Percentiles rank a stretch among this genome's conserved stretches.
Evolutionary conservation across 139 green algal genomes (phyloP).

Genomic region (Spirogloea muscicola): DNA sequence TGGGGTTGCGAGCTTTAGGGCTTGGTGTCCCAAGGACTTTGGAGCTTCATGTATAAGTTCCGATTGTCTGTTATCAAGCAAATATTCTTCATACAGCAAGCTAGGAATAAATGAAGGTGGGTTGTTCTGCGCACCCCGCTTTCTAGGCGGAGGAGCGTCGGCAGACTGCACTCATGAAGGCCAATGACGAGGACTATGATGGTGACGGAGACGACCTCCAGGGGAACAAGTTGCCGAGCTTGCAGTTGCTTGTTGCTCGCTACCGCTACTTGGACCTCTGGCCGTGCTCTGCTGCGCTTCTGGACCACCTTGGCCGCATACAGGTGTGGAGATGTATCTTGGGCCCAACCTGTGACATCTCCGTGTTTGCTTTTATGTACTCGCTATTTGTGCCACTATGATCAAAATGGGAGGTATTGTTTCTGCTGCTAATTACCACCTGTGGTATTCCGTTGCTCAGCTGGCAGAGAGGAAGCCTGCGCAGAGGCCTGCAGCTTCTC

Average conservation of each 20-base stretch:
- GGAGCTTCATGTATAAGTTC: too few species aligned
- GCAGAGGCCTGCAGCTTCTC: not conserved
- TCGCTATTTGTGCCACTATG: not conserved
- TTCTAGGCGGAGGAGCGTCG: not conserved
- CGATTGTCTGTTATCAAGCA: too few species aligned
- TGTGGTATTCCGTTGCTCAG: not conserved
- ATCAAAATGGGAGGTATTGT: not conserved
- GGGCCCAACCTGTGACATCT: too few species aligned
- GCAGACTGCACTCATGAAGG: not conserved
- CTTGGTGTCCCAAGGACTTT: not conserved
- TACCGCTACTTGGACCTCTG: conserved; percentile 30
- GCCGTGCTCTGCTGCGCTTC: conserved; percentile 13
- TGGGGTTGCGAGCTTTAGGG: not conserved
- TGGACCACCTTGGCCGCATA: conserved; percentile 6
- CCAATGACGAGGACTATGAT: not conserved
- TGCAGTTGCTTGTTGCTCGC: conserved; percentile 10
- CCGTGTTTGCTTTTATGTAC: too few species aligned
- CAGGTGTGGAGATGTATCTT: not conserved
- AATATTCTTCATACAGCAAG: not conserved
- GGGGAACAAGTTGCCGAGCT: too few species aligned
- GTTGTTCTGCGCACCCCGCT: not conserved
- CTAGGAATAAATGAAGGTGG: not conserved
- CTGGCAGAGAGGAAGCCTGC: not conserved
- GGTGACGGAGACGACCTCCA: too few species aligned
- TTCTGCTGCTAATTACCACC: not conserved